These are phyloP conservation scores for Ophiostoma quercus DNA, from an alignment of 2,329 filamentous ascomycete genomes.

Conservation along the genomic window DNA sequence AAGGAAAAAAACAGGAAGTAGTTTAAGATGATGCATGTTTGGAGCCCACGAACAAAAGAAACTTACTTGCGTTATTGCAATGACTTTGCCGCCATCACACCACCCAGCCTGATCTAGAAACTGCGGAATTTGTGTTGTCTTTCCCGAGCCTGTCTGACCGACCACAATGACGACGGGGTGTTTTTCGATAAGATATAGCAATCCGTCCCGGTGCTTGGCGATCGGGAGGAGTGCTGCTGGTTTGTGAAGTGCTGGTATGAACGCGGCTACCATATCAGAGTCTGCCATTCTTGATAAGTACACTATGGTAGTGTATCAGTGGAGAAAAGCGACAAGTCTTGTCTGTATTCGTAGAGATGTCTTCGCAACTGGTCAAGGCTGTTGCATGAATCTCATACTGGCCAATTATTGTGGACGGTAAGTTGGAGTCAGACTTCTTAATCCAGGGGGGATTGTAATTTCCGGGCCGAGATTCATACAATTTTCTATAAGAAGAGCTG, in stretches of 20 bases:
- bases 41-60: background rate
- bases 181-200: conserved; percentile 83
- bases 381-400: background rate
- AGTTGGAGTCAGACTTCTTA: background rate
- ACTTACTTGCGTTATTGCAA: conserved; percentile 72
- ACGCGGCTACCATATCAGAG: conserved; percentile 51
- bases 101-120: conserved; percentile 85
- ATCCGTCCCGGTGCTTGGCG: conserved; percentile 68
- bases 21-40: no score
- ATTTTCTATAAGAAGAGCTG: background rate
- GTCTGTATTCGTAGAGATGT: background rate
- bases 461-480: background rate
- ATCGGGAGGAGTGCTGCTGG: conserved; percentile 81
- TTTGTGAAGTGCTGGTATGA: conserved; percentile 81
- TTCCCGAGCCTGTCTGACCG: conserved; percentile 90
- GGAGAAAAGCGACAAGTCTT: background rate
- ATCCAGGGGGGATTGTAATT: background rate
- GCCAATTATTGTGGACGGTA: background rate
- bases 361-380: background rate
- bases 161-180: conserved; percentile 81
- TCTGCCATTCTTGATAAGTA: conserved; percentile 44
- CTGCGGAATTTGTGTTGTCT: conserved; percentile 93
- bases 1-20: background rate
- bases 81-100: conserved; percentile 74
- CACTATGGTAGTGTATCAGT: background rate